Base-by-base conservation (phyloP, 306 rosid species). In the Sicyos baderoa region DNA sequence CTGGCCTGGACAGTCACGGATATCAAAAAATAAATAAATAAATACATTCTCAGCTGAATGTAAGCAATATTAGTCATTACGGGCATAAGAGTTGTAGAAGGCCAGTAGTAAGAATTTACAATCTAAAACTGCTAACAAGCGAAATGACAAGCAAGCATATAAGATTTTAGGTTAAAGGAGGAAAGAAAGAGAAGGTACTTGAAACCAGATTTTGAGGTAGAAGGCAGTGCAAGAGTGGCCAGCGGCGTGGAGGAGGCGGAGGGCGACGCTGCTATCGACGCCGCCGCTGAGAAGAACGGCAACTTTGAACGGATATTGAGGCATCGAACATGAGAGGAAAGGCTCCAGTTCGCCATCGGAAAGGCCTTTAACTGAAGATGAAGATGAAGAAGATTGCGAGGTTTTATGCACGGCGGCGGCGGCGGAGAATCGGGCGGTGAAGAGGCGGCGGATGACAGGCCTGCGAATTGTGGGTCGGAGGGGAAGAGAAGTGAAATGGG, bases 181-280 rank as follows among this genome's bases (percentile, higher is more conserved):
- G 6, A 63, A 72, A 71, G 35, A 29, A 29, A 29, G 35, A 29
- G 13, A 29, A 22, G 75, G 7, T 76, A 89, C 97, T 81, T 89
- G 98, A 78, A 93, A 93, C 97, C 97, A 89, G 49, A 93, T 93
- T 76, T 88, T 89, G 75, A 89, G 96, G 76, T 88, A 93, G 84
- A 89, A 88, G 67, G 96, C 97, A 47, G 88, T 84, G 79, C 98
- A 93, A 40, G 88, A 83, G 73, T 93, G 97, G 5, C 97, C 96
- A 15, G 91, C 91, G 21, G 97, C 91, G 27, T 86, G 94, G 54
- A 88, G 97, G 6, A 93, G 84, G 16, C 88, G 90, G 76, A 93
- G 96, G 50, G 97, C 96, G 42, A 89, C 94, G 74, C 97, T 89
- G 83, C 97, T 93, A 63, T 93, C 97, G 40, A 88, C 97, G 10